These are phyloP conservation scores for Podospora australis DNA, from an alignment of 495 filamentous ascomycete species.

Conservation along the genomic window DNA sequence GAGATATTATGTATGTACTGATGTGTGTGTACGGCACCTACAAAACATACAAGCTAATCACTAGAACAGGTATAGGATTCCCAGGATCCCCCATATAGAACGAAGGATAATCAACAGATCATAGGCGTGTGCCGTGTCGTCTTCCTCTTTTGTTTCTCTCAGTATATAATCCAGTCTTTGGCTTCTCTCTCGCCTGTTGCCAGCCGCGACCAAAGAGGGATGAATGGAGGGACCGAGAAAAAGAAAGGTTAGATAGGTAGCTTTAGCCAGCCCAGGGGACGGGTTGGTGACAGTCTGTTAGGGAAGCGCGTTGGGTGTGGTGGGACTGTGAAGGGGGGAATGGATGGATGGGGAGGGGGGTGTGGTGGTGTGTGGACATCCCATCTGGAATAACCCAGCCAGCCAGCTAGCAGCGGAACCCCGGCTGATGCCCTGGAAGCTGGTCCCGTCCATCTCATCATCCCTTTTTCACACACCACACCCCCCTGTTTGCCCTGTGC, in stretches of 20 bases:
- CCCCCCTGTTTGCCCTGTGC: slow-evolving; percentile 1
- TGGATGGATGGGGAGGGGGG: too few species aligned
- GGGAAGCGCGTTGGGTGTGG: slow-evolving; percentile 5
- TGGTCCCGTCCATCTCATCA: background rate
- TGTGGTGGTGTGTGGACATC: too few species aligned
- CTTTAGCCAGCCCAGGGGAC: slow-evolving; percentile 5
- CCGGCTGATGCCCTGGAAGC: slow-evolving; percentile 7
- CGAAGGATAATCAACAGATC: background rate
- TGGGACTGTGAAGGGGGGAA: too few species aligned
- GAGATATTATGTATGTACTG: too few species aligned
- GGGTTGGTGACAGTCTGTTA: slow-evolving; percentile 3
- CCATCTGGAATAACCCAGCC: slow-evolving; percentile 1
- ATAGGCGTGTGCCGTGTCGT: background rate
- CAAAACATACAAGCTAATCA: too few species aligned
- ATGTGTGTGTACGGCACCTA: too few species aligned
- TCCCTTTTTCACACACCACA: slow-evolving; percentile 2
- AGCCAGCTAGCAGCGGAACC: background rate
- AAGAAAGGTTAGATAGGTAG: background rate
- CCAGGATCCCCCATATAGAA: too few species aligned
- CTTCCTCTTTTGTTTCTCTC: background rate
- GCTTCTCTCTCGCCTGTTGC: background rate
- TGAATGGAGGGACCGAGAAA: background rate
- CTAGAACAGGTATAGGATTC: too few species aligned
- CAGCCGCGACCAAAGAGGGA: background rate
- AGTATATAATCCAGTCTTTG: too few species aligned